Conservation (phyloP, 2,329 filamentous ascomycete genomes). For the Pestalotiopsis sp. region DNA sequence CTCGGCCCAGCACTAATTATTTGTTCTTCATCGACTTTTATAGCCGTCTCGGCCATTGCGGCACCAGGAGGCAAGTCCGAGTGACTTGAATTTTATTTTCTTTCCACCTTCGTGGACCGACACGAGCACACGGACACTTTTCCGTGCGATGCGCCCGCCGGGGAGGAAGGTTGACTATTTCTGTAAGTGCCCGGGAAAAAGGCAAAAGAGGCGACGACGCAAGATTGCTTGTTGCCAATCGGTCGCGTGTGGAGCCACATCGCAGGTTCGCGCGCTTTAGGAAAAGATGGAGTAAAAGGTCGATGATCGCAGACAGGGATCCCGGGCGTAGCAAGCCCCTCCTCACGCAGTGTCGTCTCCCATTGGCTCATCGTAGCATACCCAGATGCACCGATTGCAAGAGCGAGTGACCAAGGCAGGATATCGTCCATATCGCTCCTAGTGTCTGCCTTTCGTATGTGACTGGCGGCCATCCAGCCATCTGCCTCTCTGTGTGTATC, state of each 20-base stretch:
- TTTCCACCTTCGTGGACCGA: background rate
- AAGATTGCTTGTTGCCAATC: background rate
- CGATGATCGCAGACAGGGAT: background rate
- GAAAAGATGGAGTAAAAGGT: background rate
- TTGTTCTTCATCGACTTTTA: background rate
- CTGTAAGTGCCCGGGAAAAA: background rate
- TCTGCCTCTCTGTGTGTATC: background rate
- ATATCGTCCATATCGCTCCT: background rate
- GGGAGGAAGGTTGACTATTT: background rate
- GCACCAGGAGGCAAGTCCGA: background rate
- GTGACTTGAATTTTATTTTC: background rate
- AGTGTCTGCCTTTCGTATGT: background rate
- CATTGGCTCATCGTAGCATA: background rate
- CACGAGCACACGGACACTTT: background rate
- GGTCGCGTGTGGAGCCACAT: background rate
- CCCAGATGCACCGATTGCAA: background rate
- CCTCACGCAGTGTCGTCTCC: background rate
- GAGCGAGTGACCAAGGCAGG: background rate
- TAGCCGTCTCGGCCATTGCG: background rate
- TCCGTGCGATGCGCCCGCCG: background rate
- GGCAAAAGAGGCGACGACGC: background rate
- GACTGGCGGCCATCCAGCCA: background rate
- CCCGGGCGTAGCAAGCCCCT: background rate
- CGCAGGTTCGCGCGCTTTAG: background rate
- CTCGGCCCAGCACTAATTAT: background rate